Conservation (phyloP, 83 land plant genomes). For the Diphasiastrum complanatum region DNA sequence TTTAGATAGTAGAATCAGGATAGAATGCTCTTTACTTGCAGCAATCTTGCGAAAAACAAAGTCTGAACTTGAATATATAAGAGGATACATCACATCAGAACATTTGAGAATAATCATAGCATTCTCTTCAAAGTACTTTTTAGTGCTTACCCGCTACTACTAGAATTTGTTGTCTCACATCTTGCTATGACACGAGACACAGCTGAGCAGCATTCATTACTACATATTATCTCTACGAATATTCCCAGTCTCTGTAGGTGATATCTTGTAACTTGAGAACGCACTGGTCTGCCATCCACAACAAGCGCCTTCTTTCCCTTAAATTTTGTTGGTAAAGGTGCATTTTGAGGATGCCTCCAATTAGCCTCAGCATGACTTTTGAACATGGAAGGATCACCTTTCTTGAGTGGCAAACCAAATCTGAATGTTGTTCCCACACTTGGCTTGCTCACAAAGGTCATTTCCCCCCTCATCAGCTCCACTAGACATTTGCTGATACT, state of each 20-base stretch:
- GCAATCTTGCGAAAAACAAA: background rate
- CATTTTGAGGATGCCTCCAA: constrained; percentile 9
- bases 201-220: constrained; percentile 11
- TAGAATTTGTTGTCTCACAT: too few species aligned
- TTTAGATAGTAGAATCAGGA: background rate
- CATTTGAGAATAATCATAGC: background rate
- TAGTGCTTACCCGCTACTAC: background rate
- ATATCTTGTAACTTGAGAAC: constrained; percentile 70
- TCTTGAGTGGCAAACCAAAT: background rate
- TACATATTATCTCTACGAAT: constrained; percentile 31
- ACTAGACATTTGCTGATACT: constrained; percentile 13
- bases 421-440: constrained; percentile 11
- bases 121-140: background rate
- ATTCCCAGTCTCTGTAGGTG: constrained; percentile 75
- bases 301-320: constrained; percentile 25
- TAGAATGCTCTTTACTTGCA: constrained; percentile 9
- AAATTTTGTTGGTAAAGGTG: constrained; percentile 28
- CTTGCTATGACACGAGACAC: constrained; percentile 10
- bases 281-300: constrained; percentile 39
- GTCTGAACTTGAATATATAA: background rate
- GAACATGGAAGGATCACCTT: background rate
- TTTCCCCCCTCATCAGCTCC: constrained; percentile 15
- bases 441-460: constrained; percentile 1
- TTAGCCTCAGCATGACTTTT: constrained; percentile 8
- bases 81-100: constrained; percentile 3